phyloP scores from a whole-genome alignment of 768 basidiomycete species.

The Pleurotus djamor region DNA sequence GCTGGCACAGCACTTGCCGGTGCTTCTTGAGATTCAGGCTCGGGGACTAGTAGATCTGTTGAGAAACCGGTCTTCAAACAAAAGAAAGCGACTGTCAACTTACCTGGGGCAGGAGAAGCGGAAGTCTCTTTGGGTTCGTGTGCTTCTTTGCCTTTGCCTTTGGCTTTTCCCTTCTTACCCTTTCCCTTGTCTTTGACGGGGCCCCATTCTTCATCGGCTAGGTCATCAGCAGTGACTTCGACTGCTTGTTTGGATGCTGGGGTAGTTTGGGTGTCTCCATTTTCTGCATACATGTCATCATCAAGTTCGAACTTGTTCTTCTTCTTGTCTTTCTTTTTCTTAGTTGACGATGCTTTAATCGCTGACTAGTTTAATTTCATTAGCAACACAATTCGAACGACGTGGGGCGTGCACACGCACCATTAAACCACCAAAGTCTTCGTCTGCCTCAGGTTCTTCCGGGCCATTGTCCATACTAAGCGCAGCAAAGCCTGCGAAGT shows the following conservation, averaged over 20 bases:
- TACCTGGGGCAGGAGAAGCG: slow-evolving; percentile 7
- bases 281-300: slow-evolving; percentile 23
- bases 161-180: slow-evolving; percentile 57
- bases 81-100: background rate
- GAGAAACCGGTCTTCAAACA: background rate
- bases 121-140: slow-evolving; percentile 33
- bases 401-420: slow-evolving; percentile 30
- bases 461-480: slow-evolving; percentile 41
- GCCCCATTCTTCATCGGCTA: slow-evolving; percentile 74
- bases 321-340: slow-evolving; percentile 56
- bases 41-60: background rate
- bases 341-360: slow-evolving; percentile 52
- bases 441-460: slow-evolving; percentile 52
- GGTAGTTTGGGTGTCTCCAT: slow-evolving; percentile 18
- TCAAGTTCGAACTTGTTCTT: slow-evolving; percentile 51
- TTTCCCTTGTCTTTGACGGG: slow-evolving; percentile 61
- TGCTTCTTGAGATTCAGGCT: slow-evolving; percentile 10
- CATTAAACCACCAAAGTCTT: slow-evolving; percentile 77
- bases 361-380: slow-evolving; percentile 42
- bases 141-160: slow-evolving; percentile 36
- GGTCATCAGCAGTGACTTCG: slow-evolving; percentile 65
- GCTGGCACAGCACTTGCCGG: slow-evolving; percentile 19
- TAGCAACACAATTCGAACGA: too few species aligned
- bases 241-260: slow-evolving; percentile 34
- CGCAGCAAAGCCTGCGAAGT: slow-evolving; percentile 51